Evolutionary conservation across 2,329 filamentous ascomycete species (phyloP).

Genomic region (Incumbomyces lentus): DNA sequence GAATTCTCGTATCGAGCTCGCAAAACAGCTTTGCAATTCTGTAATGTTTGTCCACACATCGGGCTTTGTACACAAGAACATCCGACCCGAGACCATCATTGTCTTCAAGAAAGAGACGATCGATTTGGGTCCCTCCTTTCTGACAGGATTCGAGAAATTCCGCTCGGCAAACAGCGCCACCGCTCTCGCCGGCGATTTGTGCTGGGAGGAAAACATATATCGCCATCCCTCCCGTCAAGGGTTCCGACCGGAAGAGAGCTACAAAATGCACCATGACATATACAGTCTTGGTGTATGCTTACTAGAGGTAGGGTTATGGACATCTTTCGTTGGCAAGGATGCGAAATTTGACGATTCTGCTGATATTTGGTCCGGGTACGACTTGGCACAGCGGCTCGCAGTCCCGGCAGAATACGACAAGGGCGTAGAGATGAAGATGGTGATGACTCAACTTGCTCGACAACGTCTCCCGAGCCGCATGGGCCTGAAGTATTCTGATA

Average conservation of each 20-base stretch:
- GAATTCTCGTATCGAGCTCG: conserved; percentile 22
- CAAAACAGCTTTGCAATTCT: conserved; percentile 22
- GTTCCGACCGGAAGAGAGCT: conserved; percentile 27
- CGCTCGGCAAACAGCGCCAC: conserved; percentile 28
- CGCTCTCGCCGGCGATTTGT: conserved; percentile 26
- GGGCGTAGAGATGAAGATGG: not conserved
- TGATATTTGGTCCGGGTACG: too few relatives aligned
- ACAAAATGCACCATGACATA: conserved; percentile 46
- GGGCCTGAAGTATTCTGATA: conserved; percentile 26
- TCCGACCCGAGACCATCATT: conserved; percentile 26
- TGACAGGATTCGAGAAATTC: conserved; percentile 39
- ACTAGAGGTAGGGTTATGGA: conserved; percentile 44
- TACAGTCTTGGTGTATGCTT: conserved; percentile 47
- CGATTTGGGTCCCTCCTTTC: conserved; percentile 25
- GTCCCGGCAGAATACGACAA: too few relatives aligned
- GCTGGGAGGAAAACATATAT: conserved; percentile 39
- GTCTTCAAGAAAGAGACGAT: conserved; percentile 19
- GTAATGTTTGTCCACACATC: conserved; percentile 24
- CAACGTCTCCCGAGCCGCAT: conserved; percentile 21
- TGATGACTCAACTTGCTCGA: conserved; percentile 16
- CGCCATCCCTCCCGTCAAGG: conserved; percentile 42
- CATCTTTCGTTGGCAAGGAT: conserved; percentile 23
- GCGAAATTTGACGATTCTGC: not conserved
- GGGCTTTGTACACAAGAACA: conserved; percentile 28
- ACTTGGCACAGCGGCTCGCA: too few relatives aligned